phyloP scores from a whole-genome alignment of 164 flowering plant species.

The Euptelea pleiosperma region DNA sequence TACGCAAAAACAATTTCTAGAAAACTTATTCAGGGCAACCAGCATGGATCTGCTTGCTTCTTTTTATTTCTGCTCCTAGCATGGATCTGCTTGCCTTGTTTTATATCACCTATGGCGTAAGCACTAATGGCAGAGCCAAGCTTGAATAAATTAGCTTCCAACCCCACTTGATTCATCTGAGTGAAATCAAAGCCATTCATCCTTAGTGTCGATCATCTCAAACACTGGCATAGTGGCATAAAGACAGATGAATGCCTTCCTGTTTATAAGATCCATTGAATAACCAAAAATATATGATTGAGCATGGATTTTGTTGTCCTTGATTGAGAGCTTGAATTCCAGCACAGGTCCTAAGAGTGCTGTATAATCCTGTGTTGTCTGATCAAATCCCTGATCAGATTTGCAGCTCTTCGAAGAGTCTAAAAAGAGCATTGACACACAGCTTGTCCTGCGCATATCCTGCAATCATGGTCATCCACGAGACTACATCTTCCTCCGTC shows the following conservation, averaged over 20 bases:
- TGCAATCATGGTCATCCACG: conserved; percentile 35
- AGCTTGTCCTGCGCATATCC: conserved; percentile 27
- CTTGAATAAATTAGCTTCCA: conserved; percentile 21
- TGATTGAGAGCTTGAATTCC: conserved; percentile 31
- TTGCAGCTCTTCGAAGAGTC: conserved; percentile 27
- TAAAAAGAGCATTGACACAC: conserved; percentile 20
- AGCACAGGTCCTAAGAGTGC: conserved; percentile 33
- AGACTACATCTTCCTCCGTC: conserved; percentile 26
- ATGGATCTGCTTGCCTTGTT: conserved; percentile 31
- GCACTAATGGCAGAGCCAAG: conserved; percentile 28
- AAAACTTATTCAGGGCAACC: no score
- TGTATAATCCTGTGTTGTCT: conserved; percentile 29
- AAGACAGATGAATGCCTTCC: conserved; percentile 27
- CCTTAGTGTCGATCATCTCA: conserved; percentile 16
- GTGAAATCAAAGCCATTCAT: conserved; percentile 27
- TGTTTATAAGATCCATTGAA: conserved; percentile 21
- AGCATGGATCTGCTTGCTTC: no score
- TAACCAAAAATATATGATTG: conserved; percentile 21
- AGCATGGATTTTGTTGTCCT: conserved; percentile 27
- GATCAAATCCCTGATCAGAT: conserved; percentile 23
- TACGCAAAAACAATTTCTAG: no score
- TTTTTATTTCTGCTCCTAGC: conserved; percentile 23
- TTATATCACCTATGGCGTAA: conserved; percentile 28
- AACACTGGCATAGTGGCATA: conserved; percentile 31
- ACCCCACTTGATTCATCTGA: conserved; percentile 18